Evolutionary conservation across 768 basidiomycete species (phyloP), one percentile per base, ranked within the genome.

Genomic region (Mycena alexandri): DNA sequence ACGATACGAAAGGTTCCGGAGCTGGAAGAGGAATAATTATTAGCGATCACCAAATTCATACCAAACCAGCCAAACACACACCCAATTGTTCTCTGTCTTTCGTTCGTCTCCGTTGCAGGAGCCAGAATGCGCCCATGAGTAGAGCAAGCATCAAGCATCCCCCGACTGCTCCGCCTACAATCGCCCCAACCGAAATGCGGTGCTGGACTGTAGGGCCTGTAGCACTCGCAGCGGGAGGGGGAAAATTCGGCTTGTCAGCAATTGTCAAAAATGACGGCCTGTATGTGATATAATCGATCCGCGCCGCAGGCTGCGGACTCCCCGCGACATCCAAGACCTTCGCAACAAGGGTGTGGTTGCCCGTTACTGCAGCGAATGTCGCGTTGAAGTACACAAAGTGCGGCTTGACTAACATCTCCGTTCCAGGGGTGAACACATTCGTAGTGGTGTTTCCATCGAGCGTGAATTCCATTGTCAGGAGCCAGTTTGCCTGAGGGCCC

Each of bases 101-200:
- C 48, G 48, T 50, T 22, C 48, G 48, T 50, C 48, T 50, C 48
- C 48, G 48, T 50, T 22, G 48, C 22, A 50, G n/a, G 22, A 50
- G 48, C 48, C n/a, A 50, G 48, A 50, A 50, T 50, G 25, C 48
- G 21, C 48, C 48, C 12, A 50, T 22, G 22, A 50, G 8, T 22
- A 22, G 25, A 29, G 22, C 48, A 22, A 50, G 48, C 22, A 29
- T 9, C 25, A 50, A 22, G 25, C 48, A 50, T 50, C 48, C 48
- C 48, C 48, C 46, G 22, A 50, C 19, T 24, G 5, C 48, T 13
- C 48, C 48, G 25, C 48, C n/a, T 50, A 22, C 48, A 50, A 22
- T 50, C 22, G 48, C 48, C 25, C 48, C 48, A 50, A 50, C 22
- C 8, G 22, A 22, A 50, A 12, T 29, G 8, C 25, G 48, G 48